Base-by-base conservation (phyloP, 108 stramenopile species). In the Stephanodiscus triporus region DNA sequence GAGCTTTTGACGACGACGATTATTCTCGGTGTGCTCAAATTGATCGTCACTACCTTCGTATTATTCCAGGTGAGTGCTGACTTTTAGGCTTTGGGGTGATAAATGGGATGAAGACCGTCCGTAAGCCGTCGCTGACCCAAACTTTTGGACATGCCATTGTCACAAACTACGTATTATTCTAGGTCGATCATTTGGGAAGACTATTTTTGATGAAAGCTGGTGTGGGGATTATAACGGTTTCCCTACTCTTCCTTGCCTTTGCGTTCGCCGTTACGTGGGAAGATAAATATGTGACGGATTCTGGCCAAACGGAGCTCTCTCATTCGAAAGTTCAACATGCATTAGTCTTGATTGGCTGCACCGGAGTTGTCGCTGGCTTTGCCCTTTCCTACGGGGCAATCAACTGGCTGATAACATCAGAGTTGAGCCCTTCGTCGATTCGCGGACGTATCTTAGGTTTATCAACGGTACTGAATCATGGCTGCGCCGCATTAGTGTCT, bases 351-450 rank as follows among this genome's bases (percentile, higher is more conserved):
- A 66, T 84, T 34, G 83, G 78, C 23, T 76, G 79, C 45, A 56
- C 79, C 48, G 83, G 78, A 26, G 69, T 76, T 42, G 78, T 87
- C 9, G 76, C 85, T 10, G 79, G 83, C 0, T 87, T 86, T 63
- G 76, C 85, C 23, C 58, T 86, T 14, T 84, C 85, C 11, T 87
- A 86, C 54, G 86, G 84, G 23, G 85, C 86, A 11, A 73, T 87
- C 23, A 86, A 83, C 11, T 87, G 86, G 86, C 50, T 87, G 24
- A 29, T 87, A n/a, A 77, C 72, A 6, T 65, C 83, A 7, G 86
- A 87, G 62, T 68, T 87, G 69, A 84, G 84, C 50, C 86, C 85
- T 1, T 49, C 80, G 2, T 81, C 82, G 22, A 73, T 86, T 37
- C 75, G 86, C 23, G 86, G 86, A 47, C 58, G 85, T 11, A 84